Evolutionary conservation across 139 green algal species (phyloP), one percentile per base, ranked within the genome.

Genomic region (Edaphochlamys debaryana): DNA sequence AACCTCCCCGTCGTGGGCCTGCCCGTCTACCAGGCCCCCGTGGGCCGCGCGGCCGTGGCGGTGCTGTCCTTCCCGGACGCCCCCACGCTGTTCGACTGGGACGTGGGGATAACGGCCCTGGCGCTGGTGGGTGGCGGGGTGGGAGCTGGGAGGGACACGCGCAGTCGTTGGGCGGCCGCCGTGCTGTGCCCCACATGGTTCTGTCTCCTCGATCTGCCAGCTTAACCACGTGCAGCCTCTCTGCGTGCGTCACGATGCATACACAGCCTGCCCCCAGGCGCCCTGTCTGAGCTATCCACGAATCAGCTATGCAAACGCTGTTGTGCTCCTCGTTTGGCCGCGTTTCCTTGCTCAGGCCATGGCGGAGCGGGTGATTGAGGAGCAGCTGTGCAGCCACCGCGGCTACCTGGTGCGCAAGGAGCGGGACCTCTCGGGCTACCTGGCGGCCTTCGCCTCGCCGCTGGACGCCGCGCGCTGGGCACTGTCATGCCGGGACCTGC

Each of bases 381-480:
- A 71, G 60, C 74, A 81, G 74, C 74, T 81, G 40, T 58, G 38
- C 22, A 15, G 9, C 17, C 74, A 81, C 62, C 30, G 74, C 19
- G 74, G 74, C 17, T 81, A 48, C 23, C 32, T 81, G 30, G 38
- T 81, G 6, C 50, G 52, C 20, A 13, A 13, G 27, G 74, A 81
- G 41, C 50, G 29, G 29, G 40, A 62, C n/a, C 17, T 4, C 17
- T 30, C 19, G 3, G 23, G 4, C 29, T 4, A 63, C 1, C 54
- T 6, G 4, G 74, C 74, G 29, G 74, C 60, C 13, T 81, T 81
- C 27, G 74, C 74, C 4, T 81, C 62, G 41, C 40, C 74, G 60
- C 74, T 81, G 29, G 74, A 81, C 30, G 74, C 74, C 9, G 74
- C 30, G 8, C 74, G 74, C 40, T 81, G 74, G 74, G 74, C 74